Evolutionary conservation across 2,329 filamentous ascomycete genomes (phyloP), one percentile per base, ranked within the genome.

Genomic region (Botrytis deweyae): DNA sequence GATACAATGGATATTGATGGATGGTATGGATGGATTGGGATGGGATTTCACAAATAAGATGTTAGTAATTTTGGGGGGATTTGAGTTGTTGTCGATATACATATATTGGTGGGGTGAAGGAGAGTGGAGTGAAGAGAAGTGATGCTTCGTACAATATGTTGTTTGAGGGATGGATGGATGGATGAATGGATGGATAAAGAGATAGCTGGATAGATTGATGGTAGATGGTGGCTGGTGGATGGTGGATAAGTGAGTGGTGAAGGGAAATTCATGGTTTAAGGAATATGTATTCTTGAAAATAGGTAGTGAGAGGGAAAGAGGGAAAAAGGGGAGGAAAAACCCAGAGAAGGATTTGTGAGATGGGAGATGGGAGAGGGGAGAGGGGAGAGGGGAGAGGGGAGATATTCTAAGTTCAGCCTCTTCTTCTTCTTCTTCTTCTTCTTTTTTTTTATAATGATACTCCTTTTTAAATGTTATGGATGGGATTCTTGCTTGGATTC

Each of bases 21-120:
- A 8, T 29, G 64, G 59, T 33, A 71, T 44, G 52, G 25, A 71
- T 49, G 55, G 70, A 36, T 55, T 62, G 63, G 40, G 12, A 66
- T 65, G 70, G 63, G 40, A 22, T 65, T 72, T 72, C 16, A 64
- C 63, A 42, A 63, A 63, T 64, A 68, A 68, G 65, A 68, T 68
- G 65, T 55, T 68, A 12, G 46, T 68, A 68, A 68, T 68, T 68
- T 68, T 58, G 8, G 65, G 65, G 62, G 65, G 33, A 18, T 36
- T 58, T 33, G 52, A 52, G 25, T 33, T 38, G 44, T 25, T 38
- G 46, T 25, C 29, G 65, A 36, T 55, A 49, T 55, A 29, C 46
- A 55, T 49, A 46, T 44, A 67, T 29, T n/a, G 65, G 46, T 38
- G n/a, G 42, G 33, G 40, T 44, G 62, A 4, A 49, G 4, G 44